phyloP scores from a whole-genome alignment of 1,284 basidiomycete species.

The Papiliotrema laurentii region DNA sequence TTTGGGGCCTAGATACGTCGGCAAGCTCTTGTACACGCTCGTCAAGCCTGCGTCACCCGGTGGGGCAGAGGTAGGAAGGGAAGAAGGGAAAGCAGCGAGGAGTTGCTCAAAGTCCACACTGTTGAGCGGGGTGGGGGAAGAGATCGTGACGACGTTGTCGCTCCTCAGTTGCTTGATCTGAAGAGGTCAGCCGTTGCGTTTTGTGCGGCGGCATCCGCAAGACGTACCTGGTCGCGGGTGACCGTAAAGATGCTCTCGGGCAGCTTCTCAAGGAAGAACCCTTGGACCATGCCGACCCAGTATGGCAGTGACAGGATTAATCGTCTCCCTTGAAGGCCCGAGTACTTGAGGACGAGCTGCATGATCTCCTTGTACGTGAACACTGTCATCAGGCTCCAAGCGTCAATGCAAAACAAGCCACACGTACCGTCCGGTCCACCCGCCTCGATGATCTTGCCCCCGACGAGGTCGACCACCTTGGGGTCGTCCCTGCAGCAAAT shows the following conservation, averaged over 20 bases:
- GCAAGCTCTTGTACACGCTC: conserved; percentile 56
- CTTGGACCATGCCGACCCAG: conserved; percentile 59
- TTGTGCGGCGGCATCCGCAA: no score
- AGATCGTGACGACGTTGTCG: conserved; percentile 55
- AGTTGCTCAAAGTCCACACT: conserved; percentile 51
- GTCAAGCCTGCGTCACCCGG: conserved; percentile 46
- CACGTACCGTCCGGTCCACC: conserved; percentile 62
- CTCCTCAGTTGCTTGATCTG: conserved; percentile 59
- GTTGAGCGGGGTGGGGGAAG: conserved; percentile 39
- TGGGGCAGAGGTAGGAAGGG: conserved; percentile 31
- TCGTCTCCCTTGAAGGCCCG: conserved; percentile 49
- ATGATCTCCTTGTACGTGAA: conserved; percentile 64
- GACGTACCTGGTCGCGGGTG: conserved; percentile 60
- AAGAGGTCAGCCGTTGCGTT: neutral
- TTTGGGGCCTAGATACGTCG: conserved; percentile 53
- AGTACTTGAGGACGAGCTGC: conserved; percentile 58
- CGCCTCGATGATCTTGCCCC: conserved; percentile 62
- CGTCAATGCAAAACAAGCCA: neutral
- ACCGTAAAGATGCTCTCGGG: conserved; percentile 63
- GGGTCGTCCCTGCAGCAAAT: conserved; percentile 53
- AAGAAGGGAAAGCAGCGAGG: conserved; percentile 43
- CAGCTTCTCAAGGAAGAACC: conserved; percentile 58
- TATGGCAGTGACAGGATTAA: conserved; percentile 62
- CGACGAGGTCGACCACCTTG: conserved; percentile 48
- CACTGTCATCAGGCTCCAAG: conserved; percentile 47